phyloP scores from a whole-genome alignment of 805 yeast species.

The Zygosaccharomyces siamensis region DNA sequence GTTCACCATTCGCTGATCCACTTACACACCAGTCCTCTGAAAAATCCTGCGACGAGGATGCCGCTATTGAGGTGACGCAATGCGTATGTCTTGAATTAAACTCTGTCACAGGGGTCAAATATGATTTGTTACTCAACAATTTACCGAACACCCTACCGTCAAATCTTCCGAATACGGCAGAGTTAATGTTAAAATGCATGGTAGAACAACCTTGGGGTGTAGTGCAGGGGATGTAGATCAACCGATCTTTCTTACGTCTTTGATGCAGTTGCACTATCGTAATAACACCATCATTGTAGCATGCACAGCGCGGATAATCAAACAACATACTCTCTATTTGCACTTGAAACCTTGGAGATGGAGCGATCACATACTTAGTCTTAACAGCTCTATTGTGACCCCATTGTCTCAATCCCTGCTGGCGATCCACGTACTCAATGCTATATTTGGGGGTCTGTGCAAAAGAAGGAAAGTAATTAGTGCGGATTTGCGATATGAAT shows the following conservation, averaged over 20 bases:
- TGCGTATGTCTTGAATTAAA: constrained; percentile 27
- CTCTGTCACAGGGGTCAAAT: constrained; percentile 33
- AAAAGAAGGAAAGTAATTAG: constrained; percentile 36
- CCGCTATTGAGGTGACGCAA: constrained; percentile 32
- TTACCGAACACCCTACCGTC: constrained; percentile 36
- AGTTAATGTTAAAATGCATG: constrained; percentile 33
- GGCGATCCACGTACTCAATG: constrained; percentile 34
- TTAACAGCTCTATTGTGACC: constrained; percentile 33
- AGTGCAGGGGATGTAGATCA: constrained; percentile 36
- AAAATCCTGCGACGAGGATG: constrained; percentile 23
- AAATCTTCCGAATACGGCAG: constrained; percentile 36
- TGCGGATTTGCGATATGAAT: constrained; percentile 30
- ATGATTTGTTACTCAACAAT: constrained; percentile 32
- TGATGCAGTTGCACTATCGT: constrained; percentile 32
- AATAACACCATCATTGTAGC: constrained; percentile 35
- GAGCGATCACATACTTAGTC: constrained; percentile 31
- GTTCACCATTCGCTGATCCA: constrained; percentile 33
- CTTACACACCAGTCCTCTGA: constrained; percentile 30
- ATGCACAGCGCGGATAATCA: constrained; percentile 34
- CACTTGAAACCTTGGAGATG: constrained; percentile 21
- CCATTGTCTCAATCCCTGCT: constrained; percentile 31
- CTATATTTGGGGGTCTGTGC: constrained; percentile 35
- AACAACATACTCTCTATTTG: constrained; percentile 32
- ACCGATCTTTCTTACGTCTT: constrained; percentile 25
- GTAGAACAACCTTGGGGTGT: constrained; percentile 38